Evolutionary conservation across 2,329 filamentous ascomycete genomes (phyloP).

Genomic region (Paraphoma chrysanthemicola): DNA sequence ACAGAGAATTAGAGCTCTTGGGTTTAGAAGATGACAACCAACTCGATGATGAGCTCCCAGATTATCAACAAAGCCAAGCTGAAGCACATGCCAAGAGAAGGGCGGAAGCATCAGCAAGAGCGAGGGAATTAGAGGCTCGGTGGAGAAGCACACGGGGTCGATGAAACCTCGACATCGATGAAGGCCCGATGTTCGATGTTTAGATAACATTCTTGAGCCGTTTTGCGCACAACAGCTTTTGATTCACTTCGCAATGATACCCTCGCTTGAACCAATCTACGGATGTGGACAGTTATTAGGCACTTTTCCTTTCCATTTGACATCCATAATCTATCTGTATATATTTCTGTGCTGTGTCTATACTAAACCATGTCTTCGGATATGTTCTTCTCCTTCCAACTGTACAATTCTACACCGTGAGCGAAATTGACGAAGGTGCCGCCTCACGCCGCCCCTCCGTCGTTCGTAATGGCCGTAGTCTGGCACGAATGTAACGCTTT

Average conservation of each 20-base stretch:
- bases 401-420: too few relatives aligned
- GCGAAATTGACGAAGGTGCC: too few relatives aligned
- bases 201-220: neutral
- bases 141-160: constrained; percentile 42
- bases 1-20: constrained; percentile 39
- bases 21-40: constrained; percentile 40
- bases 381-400: too few relatives aligned
- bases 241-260: constrained; percentile 7
- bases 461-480: too few relatives aligned
- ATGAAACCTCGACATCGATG: neutral
- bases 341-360: neutral
- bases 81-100: constrained; percentile 51
- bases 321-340: neutral
- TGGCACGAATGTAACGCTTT: too few relatives aligned
- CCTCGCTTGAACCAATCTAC: constrained; percentile 4
- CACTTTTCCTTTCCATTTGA: too few relatives aligned
- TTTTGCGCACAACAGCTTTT: neutral
- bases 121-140: constrained; percentile 53
- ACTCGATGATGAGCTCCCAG: constrained; percentile 50
- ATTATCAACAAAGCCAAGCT: constrained; percentile 57
- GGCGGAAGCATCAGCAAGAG: constrained; percentile 51
- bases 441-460: too few relatives aligned
- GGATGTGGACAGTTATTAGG: neutral
- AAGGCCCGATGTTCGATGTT: too few relatives aligned
- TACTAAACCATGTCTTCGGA: too few relatives aligned